Base-by-base conservation (phyloP, 1,284 basidiomycete genomes). In the Cutaneotrichosporon dermatis region DNA sequence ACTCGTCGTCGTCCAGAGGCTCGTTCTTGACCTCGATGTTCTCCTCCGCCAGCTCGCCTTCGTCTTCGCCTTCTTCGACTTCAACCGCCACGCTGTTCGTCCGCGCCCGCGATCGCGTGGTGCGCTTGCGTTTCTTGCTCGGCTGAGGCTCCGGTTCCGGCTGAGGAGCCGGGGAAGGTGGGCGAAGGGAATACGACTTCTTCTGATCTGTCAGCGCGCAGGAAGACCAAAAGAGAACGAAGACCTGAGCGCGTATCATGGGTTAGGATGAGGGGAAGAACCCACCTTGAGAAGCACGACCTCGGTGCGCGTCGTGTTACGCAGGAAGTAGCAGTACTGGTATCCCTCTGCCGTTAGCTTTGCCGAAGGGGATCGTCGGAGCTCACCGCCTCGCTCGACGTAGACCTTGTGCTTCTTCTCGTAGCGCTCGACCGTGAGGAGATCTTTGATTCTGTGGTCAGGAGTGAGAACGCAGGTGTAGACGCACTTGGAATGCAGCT, bases 301-400 rank as follows among this genome's bases (percentile, higher is more conserved):
- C 55, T 77, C 75, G 3, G 75, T 77, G 11, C 73, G 58, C 0
- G 71, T 73, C 0, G 75, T 77, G 40, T 69, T 68, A 34, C 75
- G 61, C 11, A 77, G 62, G 51, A 76, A 77, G 58, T 77, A 77
- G 58, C 75, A 77, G 62, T 69, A 77, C 58, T 77, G 75, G 57
- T 72, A 77, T 1, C 67, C 66, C 57, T 74, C 74, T 76, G 55
- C 12, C 1, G 39, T 59, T 35, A 57, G 55, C 37, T 13, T 25
- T 25, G 16, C 9, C 15, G 34, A 6, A 11, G 5, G n/a, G 25
- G 15, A 37, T 7, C 12, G 25, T 25, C 25, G 25, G 25, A 35
- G 41, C 73, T 54, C 50, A 74, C 74, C 75, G 35, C 75, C 75
- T 6, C 75, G 65, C 60, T 77, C 72, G 4, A 75, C 75, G 51